Base-by-base conservation (phyloP, 495 filamentous ascomycete species). In the Halenospora varia region DNA sequence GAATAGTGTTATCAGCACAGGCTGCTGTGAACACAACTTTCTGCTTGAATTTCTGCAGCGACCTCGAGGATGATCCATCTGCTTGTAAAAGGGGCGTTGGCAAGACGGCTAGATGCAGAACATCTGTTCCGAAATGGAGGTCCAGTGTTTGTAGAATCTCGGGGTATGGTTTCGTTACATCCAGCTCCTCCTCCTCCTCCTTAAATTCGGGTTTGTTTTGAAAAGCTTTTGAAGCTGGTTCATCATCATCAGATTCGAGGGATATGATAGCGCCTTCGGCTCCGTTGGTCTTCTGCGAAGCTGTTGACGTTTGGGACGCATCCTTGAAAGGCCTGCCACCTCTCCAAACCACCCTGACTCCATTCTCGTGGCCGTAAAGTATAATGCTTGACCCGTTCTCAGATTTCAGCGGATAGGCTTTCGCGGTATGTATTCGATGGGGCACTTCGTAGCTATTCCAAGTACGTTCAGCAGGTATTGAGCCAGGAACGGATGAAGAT, bases 331-430 rank as follows among this genome's bases (percentile, higher is more conserved):
- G 73, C 24, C 74, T 78, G 19, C 92, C 92, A 55, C 90, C 92
- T 66, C 88, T 79, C 92, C 92, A 96, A 22, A 92, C 62, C 22
- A 95, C 70, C 40, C 83, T 85, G 25, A 96, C 55, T 22, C 92
- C 92, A 66, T 82, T 85, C 35, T 90, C 86, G 59, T 94, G 86
- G 53, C 87, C 90, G 67, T 94, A 93, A 25, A 96, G 66, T 51
- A 95, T 79, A 66, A 96, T 80, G 1, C 84, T 88, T 9, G 92
- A 92, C 62, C 90, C 91, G 68, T 96, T 94, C 4, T 89, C 85
- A 6, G 90, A 82, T 53, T 76, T 77, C 22, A 90, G 70, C 6
- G 92, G 91, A 67, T 95, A 96, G 51, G 82, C 77, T 67, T 86
- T 82, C 26, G 88, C 82, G 40, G 84, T 73, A 71, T 92, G 78